Evolutionary conservation across 2,329 filamentous ascomycete genomes (phyloP).

Genomic region (Dothistroma septosporum): DNA sequence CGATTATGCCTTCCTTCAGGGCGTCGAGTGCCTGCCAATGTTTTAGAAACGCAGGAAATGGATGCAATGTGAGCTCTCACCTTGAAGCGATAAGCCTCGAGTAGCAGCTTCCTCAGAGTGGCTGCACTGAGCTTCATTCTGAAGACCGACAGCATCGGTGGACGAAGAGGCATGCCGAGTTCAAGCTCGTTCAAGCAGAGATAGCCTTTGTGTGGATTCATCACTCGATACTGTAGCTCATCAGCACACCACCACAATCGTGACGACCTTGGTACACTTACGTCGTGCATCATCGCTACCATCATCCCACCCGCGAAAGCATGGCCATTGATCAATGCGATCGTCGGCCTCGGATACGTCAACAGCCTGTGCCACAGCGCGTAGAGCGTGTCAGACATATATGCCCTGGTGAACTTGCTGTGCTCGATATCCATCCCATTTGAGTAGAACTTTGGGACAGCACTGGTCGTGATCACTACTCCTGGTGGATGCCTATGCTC

Average conservation of each 20-base stretch:
- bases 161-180: slow-evolving; percentile 69
- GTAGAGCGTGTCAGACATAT: slow-evolving; percentile 60
- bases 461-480: slow-evolving; percentile 72
- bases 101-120: slow-evolving; percentile 60
- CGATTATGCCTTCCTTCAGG: slow-evolving; percentile 63
- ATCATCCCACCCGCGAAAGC: slow-evolving; percentile 79
- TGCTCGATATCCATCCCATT: slow-evolving; percentile 76
- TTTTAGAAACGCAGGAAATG: neutral
- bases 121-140: slow-evolving; percentile 58
- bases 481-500: slow-evolving; percentile 65
- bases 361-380: slow-evolving; percentile 61
- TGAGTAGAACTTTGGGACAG: slow-evolving; percentile 73
- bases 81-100: slow-evolving; percentile 68
- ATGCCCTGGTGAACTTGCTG: slow-evolving; percentile 55
- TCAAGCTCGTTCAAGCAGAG: slow-evolving; percentile 78
- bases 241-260: neutral
- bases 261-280: neutral
- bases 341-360: slow-evolving; percentile 75
- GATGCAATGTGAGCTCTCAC: neutral
- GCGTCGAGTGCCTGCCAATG: slow-evolving; percentile 52
- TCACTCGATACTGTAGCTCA: slow-evolving; percentile 61
- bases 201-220: slow-evolving; percentile 67
- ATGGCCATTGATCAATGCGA: slow-evolving; percentile 76
- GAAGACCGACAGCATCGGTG: slow-evolving; percentile 72
- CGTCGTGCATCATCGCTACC: slow-evolving; percentile 73